These are phyloP conservation scores for Diversispora eburnea DNA, from an alignment of 192 early-diverging fungal genomes.

Conservation along the genomic window DNA sequence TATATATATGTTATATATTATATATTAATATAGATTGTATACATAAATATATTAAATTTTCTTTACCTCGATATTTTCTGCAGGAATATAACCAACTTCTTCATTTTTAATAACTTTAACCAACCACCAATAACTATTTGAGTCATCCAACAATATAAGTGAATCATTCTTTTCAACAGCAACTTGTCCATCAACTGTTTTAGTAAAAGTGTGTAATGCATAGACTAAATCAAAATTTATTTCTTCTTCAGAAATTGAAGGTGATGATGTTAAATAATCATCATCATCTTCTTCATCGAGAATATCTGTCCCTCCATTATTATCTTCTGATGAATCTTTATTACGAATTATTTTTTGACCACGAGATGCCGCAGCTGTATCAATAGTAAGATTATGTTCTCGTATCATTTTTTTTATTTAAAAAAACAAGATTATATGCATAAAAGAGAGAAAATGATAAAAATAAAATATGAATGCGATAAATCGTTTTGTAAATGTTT, in stretches of 20 bases:
- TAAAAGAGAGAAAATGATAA: no score
- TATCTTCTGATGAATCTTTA: not conserved
- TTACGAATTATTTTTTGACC: not conserved
- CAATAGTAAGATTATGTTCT: constrained; percentile 23
- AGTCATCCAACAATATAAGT: constrained; percentile 77
- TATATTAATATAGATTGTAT: not conserved
- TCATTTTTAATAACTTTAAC: constrained; percentile 65
- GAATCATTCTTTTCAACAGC: constrained; percentile 75
- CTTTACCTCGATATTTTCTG: constrained; percentile 78
- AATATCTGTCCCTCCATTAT: constrained; percentile 4
- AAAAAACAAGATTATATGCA: not conserved
- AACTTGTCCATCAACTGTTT: constrained; percentile 80
- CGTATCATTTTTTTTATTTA: constrained; percentile 4
- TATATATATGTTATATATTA: not conserved
- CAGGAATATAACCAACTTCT: constrained; percentile 84
- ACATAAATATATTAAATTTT: not conserved
- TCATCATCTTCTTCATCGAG: constrained; percentile 39
- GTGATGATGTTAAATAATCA: constrained; percentile 38
- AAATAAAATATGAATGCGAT: no score
- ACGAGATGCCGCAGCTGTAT: constrained; percentile 15
- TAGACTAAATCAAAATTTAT: constrained; percentile 80
- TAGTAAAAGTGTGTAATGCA: constrained; percentile 81
- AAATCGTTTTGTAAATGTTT: no score
- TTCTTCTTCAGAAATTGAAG: constrained; percentile 53
- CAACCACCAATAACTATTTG: constrained; percentile 82